Evolutionary conservation across 1,139 yeast genomes (phyloP).

Genomic region (Arxiozyma heterogenica): DNA sequence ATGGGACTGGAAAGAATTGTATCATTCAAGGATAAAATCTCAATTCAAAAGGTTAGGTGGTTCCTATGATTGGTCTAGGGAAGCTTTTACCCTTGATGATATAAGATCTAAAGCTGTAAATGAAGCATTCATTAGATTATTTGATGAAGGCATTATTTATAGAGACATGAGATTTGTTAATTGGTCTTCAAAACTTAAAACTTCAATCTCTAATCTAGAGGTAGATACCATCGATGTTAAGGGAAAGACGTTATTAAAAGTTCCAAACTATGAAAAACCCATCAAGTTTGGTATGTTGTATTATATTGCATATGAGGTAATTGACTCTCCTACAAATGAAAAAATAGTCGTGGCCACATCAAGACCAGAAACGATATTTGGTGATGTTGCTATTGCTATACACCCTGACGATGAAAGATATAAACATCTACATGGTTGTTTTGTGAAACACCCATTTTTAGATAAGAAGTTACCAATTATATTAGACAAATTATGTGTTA

Average conservation of each 20-base stretch:
- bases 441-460: conserved; percentile 78
- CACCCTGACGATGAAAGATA: conserved; percentile 92
- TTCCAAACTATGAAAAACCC: conserved; percentile 83
- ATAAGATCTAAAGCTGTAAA: conserved; percentile 67
- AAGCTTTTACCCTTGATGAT: conserved; percentile 85
- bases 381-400: conserved; percentile 95
- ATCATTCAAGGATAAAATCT: conserved; percentile 70
- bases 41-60: conserved; percentile 88
- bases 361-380: conserved; percentile 95
- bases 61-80: conserved; percentile 91
- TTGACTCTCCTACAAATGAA: conserved; percentile 59
- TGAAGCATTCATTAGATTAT: conserved; percentile 83
- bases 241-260: conserved; percentile 68
- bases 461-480: conserved; percentile 78
- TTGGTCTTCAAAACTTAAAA: conserved; percentile 91
- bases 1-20: conserved; percentile 97
- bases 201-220: conserved; percentile 91
- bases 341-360: conserved; percentile 88
- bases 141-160: conserved; percentile 90
- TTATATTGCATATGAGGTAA: conserved; percentile 85
- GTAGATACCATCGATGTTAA: conserved; percentile 82
- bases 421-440: conserved; percentile 88
- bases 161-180: conserved; percentile 88
- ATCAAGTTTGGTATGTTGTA: conserved; percentile 94
- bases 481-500: conserved; percentile 85